Conservation (phyloP, 805 yeast genomes). For the Starmerella kuoi region DNA sequence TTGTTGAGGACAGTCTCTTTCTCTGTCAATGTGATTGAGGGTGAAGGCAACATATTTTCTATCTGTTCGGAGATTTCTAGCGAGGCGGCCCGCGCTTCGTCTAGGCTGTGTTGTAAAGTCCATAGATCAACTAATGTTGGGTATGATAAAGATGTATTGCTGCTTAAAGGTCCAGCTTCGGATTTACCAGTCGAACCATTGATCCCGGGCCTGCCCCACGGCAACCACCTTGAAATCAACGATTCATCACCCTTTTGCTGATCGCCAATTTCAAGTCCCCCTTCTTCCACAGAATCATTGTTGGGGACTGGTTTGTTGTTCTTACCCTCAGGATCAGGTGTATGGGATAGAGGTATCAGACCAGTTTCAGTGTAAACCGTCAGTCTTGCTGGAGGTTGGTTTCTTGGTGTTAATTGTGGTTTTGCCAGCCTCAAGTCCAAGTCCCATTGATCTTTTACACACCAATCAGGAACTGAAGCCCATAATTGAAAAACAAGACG, state of each 20-base stretch:
- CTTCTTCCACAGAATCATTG: too few relatives aligned
- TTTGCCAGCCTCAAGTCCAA: too few relatives aligned
- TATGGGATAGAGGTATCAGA: too few relatives aligned
- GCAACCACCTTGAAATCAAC: slow-evolving; percentile 6
- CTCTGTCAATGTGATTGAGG: slow-evolving; percentile 8
- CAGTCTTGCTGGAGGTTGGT: too few relatives aligned
- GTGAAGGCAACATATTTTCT: slow-evolving; percentile 11
- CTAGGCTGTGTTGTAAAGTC: slow-evolving; percentile 25
- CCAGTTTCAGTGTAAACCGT: too few relatives aligned
- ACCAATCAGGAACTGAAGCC: not conserved
- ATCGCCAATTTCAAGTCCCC: too few relatives aligned
- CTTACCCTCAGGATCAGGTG: too few relatives aligned
- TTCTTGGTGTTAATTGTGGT: too few relatives aligned
- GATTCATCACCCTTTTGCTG: not conserved
- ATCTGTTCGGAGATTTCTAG: slow-evolving; percentile 14
- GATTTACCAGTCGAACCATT: not conserved
- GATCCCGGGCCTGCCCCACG: slow-evolving; percentile 4
- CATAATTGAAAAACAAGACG: slow-evolving; percentile 12
- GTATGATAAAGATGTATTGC: slow-evolving; percentile 18
- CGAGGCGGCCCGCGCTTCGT: slow-evolving; percentile 24
- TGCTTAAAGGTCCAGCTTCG: not conserved
- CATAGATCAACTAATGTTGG: slow-evolving; percentile 25
- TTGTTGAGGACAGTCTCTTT: slow-evolving; percentile 9
- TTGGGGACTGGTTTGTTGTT: too few relatives aligned
- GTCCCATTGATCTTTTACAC: too few relatives aligned